Conservation (phyloP, 305 asterid species). For the Fraxinus albicans region DNA sequence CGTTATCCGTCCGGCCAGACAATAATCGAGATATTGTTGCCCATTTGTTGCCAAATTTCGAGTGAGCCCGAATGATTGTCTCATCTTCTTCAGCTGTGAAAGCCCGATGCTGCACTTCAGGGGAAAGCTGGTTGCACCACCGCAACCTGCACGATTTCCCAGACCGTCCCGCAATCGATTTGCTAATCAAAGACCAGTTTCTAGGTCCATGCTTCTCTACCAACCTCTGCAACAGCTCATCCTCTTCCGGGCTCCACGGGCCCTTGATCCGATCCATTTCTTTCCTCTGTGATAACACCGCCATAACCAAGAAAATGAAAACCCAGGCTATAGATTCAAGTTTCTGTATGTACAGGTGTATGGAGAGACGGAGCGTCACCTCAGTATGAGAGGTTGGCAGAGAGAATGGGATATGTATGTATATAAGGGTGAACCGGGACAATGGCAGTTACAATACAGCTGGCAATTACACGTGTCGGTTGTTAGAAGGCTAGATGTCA, state of each 20-base stretch:
- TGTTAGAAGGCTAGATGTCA: slow-evolving; percentile 20
- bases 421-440: neutral
- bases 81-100: slow-evolving; percentile 41
- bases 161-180: slow-evolving; percentile 42
- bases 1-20: slow-evolving; percentile 55
- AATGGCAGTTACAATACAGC: slow-evolving; percentile 56
- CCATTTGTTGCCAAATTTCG: slow-evolving; percentile 48
- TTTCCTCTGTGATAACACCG: slow-evolving; percentile 20
- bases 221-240: slow-evolving; percentile 33
- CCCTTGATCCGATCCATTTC: slow-evolving; percentile 48
- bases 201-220: slow-evolving; percentile 47
- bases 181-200: slow-evolving; percentile 47
- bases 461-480: slow-evolving; percentile 59
- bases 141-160: slow-evolving; percentile 47
- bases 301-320: slow-evolving; percentile 10
- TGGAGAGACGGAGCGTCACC: slow-evolving; percentile 69
- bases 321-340: neutral
- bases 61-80: slow-evolving; percentile 43
- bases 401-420: slow-evolving; percentile 27
- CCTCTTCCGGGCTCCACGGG: slow-evolving; percentile 57
- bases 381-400: slow-evolving; percentile 23
- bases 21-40: slow-evolving; percentile 42
- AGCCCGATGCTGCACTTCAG: slow-evolving; percentile 51
- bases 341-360: neutral
- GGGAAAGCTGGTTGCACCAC: slow-evolving; percentile 57